phyloP scores from a whole-genome alignment of 176 grass and related monocot species.

The Triticum dicoccoides region DNA sequence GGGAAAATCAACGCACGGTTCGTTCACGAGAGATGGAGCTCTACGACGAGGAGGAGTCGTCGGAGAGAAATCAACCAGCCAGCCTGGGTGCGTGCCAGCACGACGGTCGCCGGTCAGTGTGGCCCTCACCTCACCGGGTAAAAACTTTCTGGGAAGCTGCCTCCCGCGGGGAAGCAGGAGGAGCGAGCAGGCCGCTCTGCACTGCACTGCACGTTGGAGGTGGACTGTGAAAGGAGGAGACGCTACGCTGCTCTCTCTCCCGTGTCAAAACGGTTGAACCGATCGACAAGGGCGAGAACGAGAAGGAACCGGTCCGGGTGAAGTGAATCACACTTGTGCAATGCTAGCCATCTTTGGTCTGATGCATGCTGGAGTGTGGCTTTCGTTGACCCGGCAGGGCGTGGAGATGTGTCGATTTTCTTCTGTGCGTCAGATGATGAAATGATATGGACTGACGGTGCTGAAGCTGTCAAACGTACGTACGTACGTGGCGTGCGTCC shows the following conservation, averaged over 20 bases:
- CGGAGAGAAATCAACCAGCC: too few species aligned
- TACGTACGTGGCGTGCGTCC: not conserved
- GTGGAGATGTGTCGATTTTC: not conserved
- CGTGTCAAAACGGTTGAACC: slow-evolving; percentile 19
- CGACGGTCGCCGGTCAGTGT: not conserved
- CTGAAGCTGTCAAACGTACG: not conserved
- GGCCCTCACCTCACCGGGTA: not conserved
- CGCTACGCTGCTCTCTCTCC: not conserved
- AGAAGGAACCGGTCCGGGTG: slow-evolving; percentile 6
- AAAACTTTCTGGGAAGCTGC: slow-evolving; percentile 39
- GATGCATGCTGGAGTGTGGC: not conserved
- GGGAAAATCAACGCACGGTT: not conserved
- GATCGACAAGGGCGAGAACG: not conserved
- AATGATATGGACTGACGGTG: not conserved
- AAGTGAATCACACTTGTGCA: not conserved
- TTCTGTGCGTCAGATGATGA: not conserved
- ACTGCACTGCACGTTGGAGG: not conserved
- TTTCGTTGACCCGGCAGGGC: slow-evolving; percentile 31
- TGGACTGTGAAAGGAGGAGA: not conserved
- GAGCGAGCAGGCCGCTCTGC: not conserved
- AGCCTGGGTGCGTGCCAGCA: not conserved
- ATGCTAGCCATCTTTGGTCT: not conserved
- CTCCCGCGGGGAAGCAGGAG: not conserved
- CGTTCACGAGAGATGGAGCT: not conserved
- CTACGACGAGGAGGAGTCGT: not conserved